phyloP scores from a whole-genome alignment of 495 filamentous ascomycete species.

The Cudoniella acicularis region DNA sequence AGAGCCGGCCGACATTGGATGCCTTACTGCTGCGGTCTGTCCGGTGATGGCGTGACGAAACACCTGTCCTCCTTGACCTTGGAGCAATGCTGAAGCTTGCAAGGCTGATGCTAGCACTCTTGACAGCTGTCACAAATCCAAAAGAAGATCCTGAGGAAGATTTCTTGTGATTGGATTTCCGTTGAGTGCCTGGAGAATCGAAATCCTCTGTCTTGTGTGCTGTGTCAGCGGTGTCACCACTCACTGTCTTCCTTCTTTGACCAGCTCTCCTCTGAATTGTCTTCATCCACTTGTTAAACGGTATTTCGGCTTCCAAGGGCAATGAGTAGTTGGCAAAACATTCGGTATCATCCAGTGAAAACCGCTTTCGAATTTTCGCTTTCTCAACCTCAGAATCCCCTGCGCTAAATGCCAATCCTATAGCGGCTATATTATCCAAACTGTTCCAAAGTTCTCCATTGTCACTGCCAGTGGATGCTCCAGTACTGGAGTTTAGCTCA shows the following conservation, averaged over 20 bases:
- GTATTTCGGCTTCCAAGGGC: slow-evolving; percentile 26
- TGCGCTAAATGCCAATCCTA: slow-evolving; percentile 34
- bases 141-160: slow-evolving; percentile 69
- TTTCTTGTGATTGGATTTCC: slow-evolving; percentile 44
- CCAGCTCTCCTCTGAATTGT: slow-evolving; percentile 47
- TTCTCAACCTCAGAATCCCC: slow-evolving; percentile 28
- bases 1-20: slow-evolving; percentile 58
- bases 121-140: slow-evolving; percentile 68
- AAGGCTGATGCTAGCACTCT: slow-evolving; percentile 70
- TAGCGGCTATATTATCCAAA: slow-evolving; percentile 40
- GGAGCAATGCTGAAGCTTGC: slow-evolving; percentile 62
- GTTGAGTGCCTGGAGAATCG: slow-evolving; percentile 36
- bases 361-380: slow-evolving; percentile 22
- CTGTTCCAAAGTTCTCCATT: slow-evolving; percentile 30
- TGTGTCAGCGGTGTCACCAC: slow-evolving; percentile 11
- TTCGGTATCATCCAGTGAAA: slow-evolving; percentile 19
- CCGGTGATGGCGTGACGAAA: slow-evolving; percentile 51
- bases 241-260: slow-evolving; percentile 34
- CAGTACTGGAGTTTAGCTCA: slow-evolving; percentile 12
- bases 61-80: slow-evolving; percentile 52
- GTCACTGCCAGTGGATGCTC: slow-evolving; percentile 24
- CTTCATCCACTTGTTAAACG: slow-evolving; percentile 57
- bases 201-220: slow-evolving; percentile 40
- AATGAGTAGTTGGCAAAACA: background rate
- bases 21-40: slow-evolving; percentile 59